Evolutionary conservation across 1,139 yeast species (phyloP), one percentile per base, ranked within the genome.

Genomic region (Arxiozyma heterogenica): DNA sequence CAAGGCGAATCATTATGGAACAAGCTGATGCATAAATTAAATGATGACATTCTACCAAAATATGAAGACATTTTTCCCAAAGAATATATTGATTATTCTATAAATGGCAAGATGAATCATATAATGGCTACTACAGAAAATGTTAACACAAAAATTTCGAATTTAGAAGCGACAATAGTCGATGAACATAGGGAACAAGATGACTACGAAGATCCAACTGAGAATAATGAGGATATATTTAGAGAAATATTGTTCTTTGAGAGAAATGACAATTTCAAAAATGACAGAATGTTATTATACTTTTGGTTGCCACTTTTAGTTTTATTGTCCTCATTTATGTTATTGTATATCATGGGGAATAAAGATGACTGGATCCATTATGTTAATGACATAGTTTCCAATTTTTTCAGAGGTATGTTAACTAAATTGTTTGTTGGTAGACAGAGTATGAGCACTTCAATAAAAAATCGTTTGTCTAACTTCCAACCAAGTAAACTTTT

Each of bases 241-340:
- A 74, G 79, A 51, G 73, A 80, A 30, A 80, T 79, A 62, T 78
- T 81, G 61, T 78, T 79, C 64, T 82, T 80, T 64, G 51, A 57
- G 23, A 73, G 84, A 51, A 84, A 84, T 66, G 21, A 47, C 7
- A 79, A 84, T 41, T 82, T 86, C 59, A 82, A 81, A 62, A 86
- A 89, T 64, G 98, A 90, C 69, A 86, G 83, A 64, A 86, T 89
- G 89, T 75, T 90, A 62, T 73, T 89, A 55, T 86, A 89, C 66
- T 90, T 90, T 77, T 90, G 98, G 98, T 71, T 86, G 57, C 94
- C 94, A 39, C 74, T 83, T 41, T 74, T 86, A 68, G 64, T 85
- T 34, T 58, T 77, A 48, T 75, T 82, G 20, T 60, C 81, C 1
- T 76, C 84, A 1, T 70, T 80, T 51, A 76, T 82, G 64, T 70